phyloP scores from a whole-genome alignment of 2,329 filamentous ascomycete species.

The Sarocladium oryzae region DNA sequence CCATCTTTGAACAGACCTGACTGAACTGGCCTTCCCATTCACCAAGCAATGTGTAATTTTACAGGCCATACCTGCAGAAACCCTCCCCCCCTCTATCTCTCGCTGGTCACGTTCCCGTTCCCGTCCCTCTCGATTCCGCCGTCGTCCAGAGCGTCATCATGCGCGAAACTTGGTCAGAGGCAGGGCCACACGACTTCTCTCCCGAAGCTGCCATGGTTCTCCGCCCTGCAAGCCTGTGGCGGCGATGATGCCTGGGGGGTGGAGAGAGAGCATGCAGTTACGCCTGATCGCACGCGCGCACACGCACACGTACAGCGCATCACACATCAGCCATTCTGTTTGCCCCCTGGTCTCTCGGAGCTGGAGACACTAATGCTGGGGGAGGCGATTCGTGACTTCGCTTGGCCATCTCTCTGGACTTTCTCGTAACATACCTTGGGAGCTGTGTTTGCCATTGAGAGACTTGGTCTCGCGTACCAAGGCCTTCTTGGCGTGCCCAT shows the following conservation, averaged over 20 bases:
- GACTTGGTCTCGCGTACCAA: constrained; percentile 9
- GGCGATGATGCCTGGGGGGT: constrained; percentile 18
- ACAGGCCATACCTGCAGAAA: too few relatives aligned
- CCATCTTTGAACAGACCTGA: too few relatives aligned
- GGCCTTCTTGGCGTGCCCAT: constrained; percentile 11
- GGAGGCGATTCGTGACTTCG: neutral
- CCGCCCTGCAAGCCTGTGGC: constrained; percentile 15
- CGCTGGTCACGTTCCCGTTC: too few relatives aligned
- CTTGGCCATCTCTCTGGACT: neutral
- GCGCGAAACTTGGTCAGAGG: constrained; percentile 15
- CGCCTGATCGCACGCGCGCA: too few relatives aligned
- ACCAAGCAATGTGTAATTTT: too few relatives aligned
- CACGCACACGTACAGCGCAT: too few relatives aligned
- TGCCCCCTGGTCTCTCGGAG: too few relatives aligned
- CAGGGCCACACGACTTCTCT: constrained; percentile 12
- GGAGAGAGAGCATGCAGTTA: constrained; percentile 19
- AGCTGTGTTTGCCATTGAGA: constrained; percentile 16
- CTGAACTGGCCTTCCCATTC: too few relatives aligned
- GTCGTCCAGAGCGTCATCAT: too few relatives aligned
- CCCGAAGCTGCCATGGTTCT: constrained; percentile 14
- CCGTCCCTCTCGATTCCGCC: too few relatives aligned
- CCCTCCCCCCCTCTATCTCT: too few relatives aligned
- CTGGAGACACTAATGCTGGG: neutral
- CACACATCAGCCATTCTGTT: too few relatives aligned
- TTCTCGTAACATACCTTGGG: constrained; percentile 3